A percentile compares a stretch with the other conserved stretches of the same genome.
Evolutionary conservation across 768 basidiomycete genomes (phyloP).

Genomic region (Hygrophorus russula): DNA sequence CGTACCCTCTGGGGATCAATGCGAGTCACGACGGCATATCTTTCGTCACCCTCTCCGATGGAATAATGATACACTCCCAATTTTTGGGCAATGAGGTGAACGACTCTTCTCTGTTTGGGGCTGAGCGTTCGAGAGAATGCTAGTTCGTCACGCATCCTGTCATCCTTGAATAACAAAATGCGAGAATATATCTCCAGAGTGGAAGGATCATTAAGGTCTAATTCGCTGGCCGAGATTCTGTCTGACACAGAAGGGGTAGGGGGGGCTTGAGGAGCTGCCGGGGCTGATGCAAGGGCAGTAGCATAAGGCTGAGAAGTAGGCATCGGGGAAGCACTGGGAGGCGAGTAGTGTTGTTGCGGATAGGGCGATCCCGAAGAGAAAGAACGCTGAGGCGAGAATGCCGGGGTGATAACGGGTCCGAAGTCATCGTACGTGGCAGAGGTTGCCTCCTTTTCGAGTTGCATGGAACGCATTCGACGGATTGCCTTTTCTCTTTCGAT

Average conservation of each 20-base stretch:
- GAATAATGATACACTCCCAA: constrained; percentile 93
- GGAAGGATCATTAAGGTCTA: constrained; percentile 92
- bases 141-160: constrained; percentile 93
- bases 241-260: constrained; percentile 56
- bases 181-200: constrained; percentile 97
- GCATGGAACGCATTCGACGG: constrained; percentile 95
- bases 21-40: constrained; percentile 90
- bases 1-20: constrained; percentile 75
- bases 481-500: constrained; percentile 99
- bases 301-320: constrained; percentile 30
- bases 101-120: constrained; percentile 81
- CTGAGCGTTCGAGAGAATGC: constrained; percentile 86
- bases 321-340: constrained; percentile 46
- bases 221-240: constrained; percentile 54
- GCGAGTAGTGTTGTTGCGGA: constrained; percentile 51
- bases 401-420: constrained; percentile 45
- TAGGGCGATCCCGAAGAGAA: constrained; percentile 55
- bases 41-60: constrained; percentile 84
- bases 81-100: constrained; percentile 95
- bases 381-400: constrained; percentile 63
- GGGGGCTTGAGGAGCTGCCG: constrained; percentile 42
- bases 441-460: constrained; percentile 69
- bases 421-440: constrained; percentile 65
- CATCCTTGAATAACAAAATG: constrained; percentile 94
- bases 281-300: constrained; percentile 34